Conservation (phyloP, 2,329 filamentous ascomycete species). For the Aspergillus sp. region DNA sequence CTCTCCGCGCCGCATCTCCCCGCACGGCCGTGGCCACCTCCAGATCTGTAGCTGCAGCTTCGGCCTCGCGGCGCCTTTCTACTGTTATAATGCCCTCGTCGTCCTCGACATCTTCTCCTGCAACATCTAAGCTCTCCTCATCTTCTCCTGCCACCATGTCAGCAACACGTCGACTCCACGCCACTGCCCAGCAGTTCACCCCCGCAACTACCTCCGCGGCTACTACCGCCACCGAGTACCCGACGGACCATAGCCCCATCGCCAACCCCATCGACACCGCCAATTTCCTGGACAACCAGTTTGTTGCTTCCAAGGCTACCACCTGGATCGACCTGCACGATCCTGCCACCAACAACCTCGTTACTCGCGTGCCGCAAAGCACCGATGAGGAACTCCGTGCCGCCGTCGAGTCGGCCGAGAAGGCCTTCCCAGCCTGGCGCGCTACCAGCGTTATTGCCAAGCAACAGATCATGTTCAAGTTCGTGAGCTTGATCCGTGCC, state of each 20-base stretch:
- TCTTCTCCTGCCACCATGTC: slow-evolving; percentile 26
- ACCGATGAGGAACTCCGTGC: slow-evolving; percentile 65
- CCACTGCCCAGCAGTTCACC: slow-evolving; percentile 55
- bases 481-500: slow-evolving; percentile 62
- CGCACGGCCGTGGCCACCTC: slow-evolving; percentile 33
- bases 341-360: slow-evolving; percentile 66
- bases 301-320: slow-evolving; percentile 58
- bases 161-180: slow-evolving; percentile 49
- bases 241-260: slow-evolving; percentile 58
- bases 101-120: slow-evolving; percentile 19
- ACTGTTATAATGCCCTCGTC: slow-evolving; percentile 25
- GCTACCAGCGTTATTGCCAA: slow-evolving; percentile 60
- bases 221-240: slow-evolving; percentile 55
- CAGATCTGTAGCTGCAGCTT: slow-evolving; percentile 22
- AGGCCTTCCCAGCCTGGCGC: slow-evolving; percentile 64
- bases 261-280: slow-evolving; percentile 58
- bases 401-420: slow-evolving; percentile 63
- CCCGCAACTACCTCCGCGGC: slow-evolving; percentile 53
- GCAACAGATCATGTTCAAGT: slow-evolving; percentile 69
- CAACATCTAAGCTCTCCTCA: slow-evolving; percentile 6
- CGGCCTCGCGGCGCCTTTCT: slow-evolving; percentile 29
- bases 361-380: slow-evolving; percentile 65
- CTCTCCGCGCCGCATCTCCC: slow-evolving; percentile 41
- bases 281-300: slow-evolving; percentile 67
- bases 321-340: slow-evolving; percentile 67